These are phyloP conservation scores for Setaria viridis DNA, from an alignment of 202 grass and related monocot species.

Conservation along the genomic window DNA sequence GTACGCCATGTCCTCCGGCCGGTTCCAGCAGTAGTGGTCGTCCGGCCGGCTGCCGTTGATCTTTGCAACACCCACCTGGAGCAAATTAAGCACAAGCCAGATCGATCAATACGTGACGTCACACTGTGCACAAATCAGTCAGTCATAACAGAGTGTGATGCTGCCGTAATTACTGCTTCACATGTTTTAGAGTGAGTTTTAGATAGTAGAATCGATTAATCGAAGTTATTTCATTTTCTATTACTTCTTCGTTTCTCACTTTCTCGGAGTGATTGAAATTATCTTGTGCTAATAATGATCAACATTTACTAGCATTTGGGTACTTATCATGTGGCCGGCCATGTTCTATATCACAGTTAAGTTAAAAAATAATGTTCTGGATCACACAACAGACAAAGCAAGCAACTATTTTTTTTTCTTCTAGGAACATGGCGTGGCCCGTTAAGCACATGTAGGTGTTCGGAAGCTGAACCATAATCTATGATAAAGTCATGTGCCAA, in stretches of 20 bases:
- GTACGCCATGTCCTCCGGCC: conserved; percentile 97
- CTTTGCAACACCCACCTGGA: conserved; percentile 64
- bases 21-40: conserved; percentile 93
- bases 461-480: conserved; percentile 27
- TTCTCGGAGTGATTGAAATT: too few species aligned
- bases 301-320: too few species aligned
- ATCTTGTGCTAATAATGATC: too few species aligned
- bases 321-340: not conserved
- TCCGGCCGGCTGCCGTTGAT: conserved; percentile 59
- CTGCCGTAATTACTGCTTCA: not conserved
- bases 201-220: too few species aligned
- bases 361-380: not conserved
- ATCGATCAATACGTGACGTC: not conserved
- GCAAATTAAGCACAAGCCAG: not conserved
- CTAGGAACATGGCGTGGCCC: conserved; percentile 28
- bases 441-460: conserved; percentile 35
- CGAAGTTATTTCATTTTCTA: too few species aligned
- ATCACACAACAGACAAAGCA: not conserved
- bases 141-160: too few species aligned
- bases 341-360: conserved; percentile 14
- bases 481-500: conserved; percentile 9
- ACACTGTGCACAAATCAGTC: too few species aligned
- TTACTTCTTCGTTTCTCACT: too few species aligned
- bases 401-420: not conserved
- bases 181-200: too few species aligned